Conservation (phyloP, 108 stramenopile genomes). For the Aurantiochytrium sp. region DNA sequence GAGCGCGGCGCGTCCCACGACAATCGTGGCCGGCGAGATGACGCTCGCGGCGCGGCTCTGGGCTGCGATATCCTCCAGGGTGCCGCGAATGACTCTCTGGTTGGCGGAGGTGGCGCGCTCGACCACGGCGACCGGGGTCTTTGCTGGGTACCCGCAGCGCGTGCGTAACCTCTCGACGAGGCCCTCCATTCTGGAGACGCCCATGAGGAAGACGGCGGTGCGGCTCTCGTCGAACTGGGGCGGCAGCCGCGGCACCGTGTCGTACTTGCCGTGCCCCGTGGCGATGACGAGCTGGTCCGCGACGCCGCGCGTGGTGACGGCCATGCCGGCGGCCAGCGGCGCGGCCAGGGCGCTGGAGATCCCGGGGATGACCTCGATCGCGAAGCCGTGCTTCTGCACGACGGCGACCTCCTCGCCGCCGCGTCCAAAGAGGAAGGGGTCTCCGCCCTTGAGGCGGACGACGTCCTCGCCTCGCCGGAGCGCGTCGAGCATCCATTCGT, state of each 20-base stretch:
- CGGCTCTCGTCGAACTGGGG: slow-evolving; percentile 44
- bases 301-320: slow-evolving; percentile 92
- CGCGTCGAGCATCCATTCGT: slow-evolving; percentile 77
- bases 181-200: slow-evolving; percentile 49
- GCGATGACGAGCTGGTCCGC: slow-evolving; percentile 67
- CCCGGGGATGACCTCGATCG: slow-evolving; percentile 64
- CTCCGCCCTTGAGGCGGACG: slow-evolving; percentile 91
- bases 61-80: slow-evolving; percentile 37
- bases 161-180: slow-evolving; percentile 41
- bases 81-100: slow-evolving; percentile 44
- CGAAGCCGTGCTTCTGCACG: slow-evolving; percentile 76
- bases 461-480: slow-evolving; percentile 74
- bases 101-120: slow-evolving; percentile 53
- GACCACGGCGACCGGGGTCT: slow-evolving; percentile 49
- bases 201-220: slow-evolving; percentile 61
- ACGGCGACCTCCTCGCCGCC: slow-evolving; percentile 91
- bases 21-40: not conserved
- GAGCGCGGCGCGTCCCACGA: not conserved
- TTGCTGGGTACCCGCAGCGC: slow-evolving; percentile 41
- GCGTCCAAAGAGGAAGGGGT: slow-evolving; percentile 94
- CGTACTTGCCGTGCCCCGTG: slow-evolving; percentile 30
- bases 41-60: not conserved
- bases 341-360: slow-evolving; percentile 93
- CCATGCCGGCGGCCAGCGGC: slow-evolving; percentile 82
- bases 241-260: slow-evolving; percentile 38